Evolutionary conservation across 2,329 filamentous ascomycete genomes (phyloP).

Genomic region (Lasiodiplodia hormozganensis): DNA sequence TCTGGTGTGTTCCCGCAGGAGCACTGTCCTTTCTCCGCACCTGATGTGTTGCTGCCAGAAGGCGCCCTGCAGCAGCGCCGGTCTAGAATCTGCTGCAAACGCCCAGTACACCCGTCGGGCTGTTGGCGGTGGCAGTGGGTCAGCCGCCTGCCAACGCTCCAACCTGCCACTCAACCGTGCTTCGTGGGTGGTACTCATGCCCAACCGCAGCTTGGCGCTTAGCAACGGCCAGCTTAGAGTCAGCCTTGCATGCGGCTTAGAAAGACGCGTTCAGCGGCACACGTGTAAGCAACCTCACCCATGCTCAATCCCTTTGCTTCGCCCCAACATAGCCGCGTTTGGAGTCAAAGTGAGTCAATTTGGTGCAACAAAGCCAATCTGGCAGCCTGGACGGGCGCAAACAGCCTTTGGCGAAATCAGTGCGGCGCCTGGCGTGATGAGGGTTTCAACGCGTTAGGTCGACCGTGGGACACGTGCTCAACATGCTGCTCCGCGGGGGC

Average conservation of each 20-base stretch:
- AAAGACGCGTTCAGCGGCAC: constrained; percentile 9
- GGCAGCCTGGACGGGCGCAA: background rate
- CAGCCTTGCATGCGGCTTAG: constrained; percentile 15
- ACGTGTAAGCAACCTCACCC: constrained; percentile 13
- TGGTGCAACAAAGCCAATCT: background rate
- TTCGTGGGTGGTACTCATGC: background rate
- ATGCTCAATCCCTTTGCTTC: constrained; percentile 6
- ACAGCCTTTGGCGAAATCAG: constrained; percentile 1
- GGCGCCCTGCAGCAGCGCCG: constrained; percentile 17
- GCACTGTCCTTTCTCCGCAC: background rate
- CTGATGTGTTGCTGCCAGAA: constrained; percentile 22
- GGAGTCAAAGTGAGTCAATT: constrained; percentile 11
- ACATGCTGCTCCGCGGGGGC: constrained; percentile 5
- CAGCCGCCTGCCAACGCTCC: constrained; percentile 12
- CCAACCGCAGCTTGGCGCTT: constrained; percentile 13
- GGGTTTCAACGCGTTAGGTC: background rate
- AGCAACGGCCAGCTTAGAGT: background rate
- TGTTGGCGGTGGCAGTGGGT: constrained; percentile 23
- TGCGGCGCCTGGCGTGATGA: background rate
- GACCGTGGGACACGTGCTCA: constrained; percentile 17
- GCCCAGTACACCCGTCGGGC: constrained; percentile 8
- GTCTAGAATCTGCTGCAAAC: constrained; percentile 19
- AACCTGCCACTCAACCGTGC: constrained; percentile 20
- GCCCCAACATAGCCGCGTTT: constrained; percentile 12
- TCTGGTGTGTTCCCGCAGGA: no score